Percentiles rank a stretch among this genome's conserved stretches.
These are phyloP conservation scores for Xerocomellus chrysenteron DNA, from an alignment of 768 basidiomycete species.

Conservation along the genomic window DNA sequence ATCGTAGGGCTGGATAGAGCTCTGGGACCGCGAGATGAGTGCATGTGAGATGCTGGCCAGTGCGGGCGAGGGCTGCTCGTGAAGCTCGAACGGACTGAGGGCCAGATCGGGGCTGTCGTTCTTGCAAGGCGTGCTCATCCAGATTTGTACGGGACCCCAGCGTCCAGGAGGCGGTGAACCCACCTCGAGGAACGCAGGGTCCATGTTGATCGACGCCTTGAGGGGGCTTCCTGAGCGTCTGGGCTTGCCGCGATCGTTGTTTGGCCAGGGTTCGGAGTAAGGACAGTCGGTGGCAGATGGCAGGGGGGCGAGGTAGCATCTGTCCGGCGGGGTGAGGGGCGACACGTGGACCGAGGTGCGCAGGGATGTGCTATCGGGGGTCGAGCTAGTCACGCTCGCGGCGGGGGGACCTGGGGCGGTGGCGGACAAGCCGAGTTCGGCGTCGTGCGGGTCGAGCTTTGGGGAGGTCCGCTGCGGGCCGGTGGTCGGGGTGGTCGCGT, in stretches of 20 bases:
- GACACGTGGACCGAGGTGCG: neutral
- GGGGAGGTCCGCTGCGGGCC: constrained; percentile 17
- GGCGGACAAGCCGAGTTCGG: constrained; percentile 18
- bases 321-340: constrained; percentile 27
- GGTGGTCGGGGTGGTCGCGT: neutral
- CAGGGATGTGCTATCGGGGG: constrained; percentile 9
- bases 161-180: constrained; percentile 10
- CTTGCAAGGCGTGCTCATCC: constrained; percentile 27
- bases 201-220: constrained; percentile 14
- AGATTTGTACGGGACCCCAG: constrained; percentile 19
- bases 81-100: constrained; percentile 1
- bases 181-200: constrained; percentile 1
- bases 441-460: constrained; percentile 12
- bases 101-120: neutral
- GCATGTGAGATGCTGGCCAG: constrained; percentile 15
- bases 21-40: constrained; percentile 19
- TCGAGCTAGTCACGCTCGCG: neutral
- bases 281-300: constrained; percentile 20
- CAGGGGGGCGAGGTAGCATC: constrained; percentile 19
- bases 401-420: neutral
- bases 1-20: constrained; percentile 17
- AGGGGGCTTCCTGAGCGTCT: constrained; percentile 22
- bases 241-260: constrained; percentile 6
- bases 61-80: constrained; percentile 1
- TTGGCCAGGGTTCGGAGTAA: constrained; percentile 24